Percentiles rank a stretch among this genome's conserved stretches.
These are phyloP conservation scores for Dactylellina parvicollis DNA, from an alignment of 2,329 filamentous ascomycete species.

Conservation along the genomic window DNA sequence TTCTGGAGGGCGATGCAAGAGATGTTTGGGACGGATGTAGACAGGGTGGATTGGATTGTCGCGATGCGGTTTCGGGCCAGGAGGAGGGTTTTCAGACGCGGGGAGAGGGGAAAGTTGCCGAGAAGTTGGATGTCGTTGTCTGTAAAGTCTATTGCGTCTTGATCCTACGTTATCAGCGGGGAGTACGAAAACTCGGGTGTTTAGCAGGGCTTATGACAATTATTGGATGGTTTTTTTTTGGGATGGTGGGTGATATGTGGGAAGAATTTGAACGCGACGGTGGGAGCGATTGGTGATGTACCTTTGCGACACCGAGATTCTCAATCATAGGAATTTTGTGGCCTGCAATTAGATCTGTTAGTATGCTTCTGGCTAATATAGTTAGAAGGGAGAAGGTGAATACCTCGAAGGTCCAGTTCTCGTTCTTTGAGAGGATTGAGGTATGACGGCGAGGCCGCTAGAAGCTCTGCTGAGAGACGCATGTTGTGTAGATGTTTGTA, in stretches of 20 bases:
- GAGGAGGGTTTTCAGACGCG: slow-evolving; percentile 85
- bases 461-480: slow-evolving; percentile 95
- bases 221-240: neutral
- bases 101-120: slow-evolving; percentile 90
- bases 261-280: slow-evolving; percentile 21
- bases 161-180: slow-evolving; percentile 60
- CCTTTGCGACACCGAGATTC: slow-evolving; percentile 93
- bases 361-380: slow-evolving; percentile 49
- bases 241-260: slow-evolving; percentile 1
- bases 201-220: slow-evolving; percentile 44
- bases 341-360: slow-evolving; percentile 69
- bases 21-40: slow-evolving; percentile 81
- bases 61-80: slow-evolving; percentile 88
- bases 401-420: slow-evolving; percentile 99
- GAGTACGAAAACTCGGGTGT: slow-evolving; percentile 53
- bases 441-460: slow-evolving; percentile 94
- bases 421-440: slow-evolving; percentile 98
- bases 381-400: slow-evolving; percentile 65
- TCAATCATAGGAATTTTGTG: slow-evolving; percentile 98
- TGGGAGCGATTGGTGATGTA: slow-evolving; percentile 65
- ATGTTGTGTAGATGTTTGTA: slow-evolving; percentile 66
- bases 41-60: slow-evolving; percentile 79
- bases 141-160: slow-evolving; percentile 97
- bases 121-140: slow-evolving; percentile 95
- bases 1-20: slow-evolving; percentile 81